Base-by-base conservation (phyloP, 495 filamentous ascomycete genomes). In the Hyphodiscus hymeniophilus region DNA sequence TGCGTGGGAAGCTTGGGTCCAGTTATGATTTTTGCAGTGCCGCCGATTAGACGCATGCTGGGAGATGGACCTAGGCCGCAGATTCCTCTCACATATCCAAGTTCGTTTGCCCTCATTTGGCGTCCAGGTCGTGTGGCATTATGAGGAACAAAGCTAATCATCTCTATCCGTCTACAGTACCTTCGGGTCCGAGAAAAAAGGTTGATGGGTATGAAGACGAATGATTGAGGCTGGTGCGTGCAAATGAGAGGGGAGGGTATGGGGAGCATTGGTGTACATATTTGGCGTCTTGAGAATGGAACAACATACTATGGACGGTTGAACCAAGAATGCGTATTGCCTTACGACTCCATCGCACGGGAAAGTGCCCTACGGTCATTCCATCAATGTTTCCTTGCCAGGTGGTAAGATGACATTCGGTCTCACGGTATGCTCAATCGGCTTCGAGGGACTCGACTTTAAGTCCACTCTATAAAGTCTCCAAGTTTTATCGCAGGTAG, bases 11-110 rank as follows among this genome's bases (percentile, higher is more conserved):
- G 62, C 44, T 54, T 78, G 17, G 89, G 90, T 2, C 92, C 91
- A 24, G 64, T 85, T 39, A 64, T 75, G 20, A 64, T 94, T 17
- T 50, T 83, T 30, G 66, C 67, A 18, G 80, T 84, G 11, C 86
- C 90, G 8, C 85, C 87, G 32, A 66, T 86, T 57, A 70, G 87
- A 53, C 70, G 67, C 24, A 64, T 59, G 13, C 66, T 95, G 23
- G 89, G 89, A 34, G 86, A 92, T 66, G 73, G 81, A 34, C 38
- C 33, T 17, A 72, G 81, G 21, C 65, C 80, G 58, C 75, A 72
- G 34, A 79, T 97, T 51, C 92, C 92, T 11, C 57, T 86, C 66
- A 91, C 88, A 59, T 98, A 96, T 74, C 92, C 92, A 41, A 74
- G 92, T 98, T 55, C 7, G 55, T 48, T 17, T 17, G 10, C 26